Conservation (phyloP, 495 filamentous ascomycete genomes). For the Penicillium goetzii region DNA sequence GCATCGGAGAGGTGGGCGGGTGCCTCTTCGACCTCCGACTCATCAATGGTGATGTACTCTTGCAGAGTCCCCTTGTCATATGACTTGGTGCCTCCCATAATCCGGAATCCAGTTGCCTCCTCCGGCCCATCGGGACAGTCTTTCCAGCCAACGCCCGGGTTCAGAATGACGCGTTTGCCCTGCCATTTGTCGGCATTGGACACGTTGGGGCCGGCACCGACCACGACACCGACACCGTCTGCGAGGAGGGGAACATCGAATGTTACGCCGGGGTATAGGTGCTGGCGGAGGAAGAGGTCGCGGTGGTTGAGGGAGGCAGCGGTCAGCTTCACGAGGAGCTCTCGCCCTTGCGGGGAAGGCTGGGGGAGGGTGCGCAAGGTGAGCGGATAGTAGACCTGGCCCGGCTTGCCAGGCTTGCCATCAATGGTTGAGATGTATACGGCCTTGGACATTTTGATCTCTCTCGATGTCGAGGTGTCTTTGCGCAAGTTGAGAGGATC, state of each 20-base stretch:
- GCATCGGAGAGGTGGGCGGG: slow-evolving; percentile 69
- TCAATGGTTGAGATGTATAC: slow-evolving; percentile 54
- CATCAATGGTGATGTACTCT: slow-evolving; percentile 69
- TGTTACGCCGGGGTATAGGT: slow-evolving; percentile 82
- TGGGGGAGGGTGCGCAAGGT: slow-evolving; percentile 60
- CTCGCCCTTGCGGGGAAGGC: slow-evolving; percentile 61
- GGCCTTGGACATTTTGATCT: slow-evolving; percentile 57
- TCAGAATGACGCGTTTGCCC: slow-evolving; percentile 72
- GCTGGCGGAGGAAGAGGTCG: slow-evolving; percentile 88
- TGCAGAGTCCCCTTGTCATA: slow-evolving; percentile 69
- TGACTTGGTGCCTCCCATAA: slow-evolving; percentile 70
- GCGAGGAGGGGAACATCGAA: slow-evolving; percentile 76
- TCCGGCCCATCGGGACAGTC: slow-evolving; percentile 73
- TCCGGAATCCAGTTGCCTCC: slow-evolving; percentile 59
- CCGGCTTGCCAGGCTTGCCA: slow-evolving; percentile 73
- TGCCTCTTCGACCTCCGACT: slow-evolving; percentile 71
- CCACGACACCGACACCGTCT: slow-evolving; percentile 78
- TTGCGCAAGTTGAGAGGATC: neutral
- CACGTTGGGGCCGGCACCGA: slow-evolving; percentile 59
- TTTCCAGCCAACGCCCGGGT: slow-evolving; percentile 76
- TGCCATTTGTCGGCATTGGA: slow-evolving; percentile 51
- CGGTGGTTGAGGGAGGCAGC: slow-evolving; percentile 89
- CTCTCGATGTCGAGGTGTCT: slow-evolving; percentile 1
- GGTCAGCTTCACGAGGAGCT: slow-evolving; percentile 70
- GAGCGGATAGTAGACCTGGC: slow-evolving; percentile 79